Conservation (phyloP, 352 stramenopile genomes). For the Phytophthora ohioensis region DNA sequence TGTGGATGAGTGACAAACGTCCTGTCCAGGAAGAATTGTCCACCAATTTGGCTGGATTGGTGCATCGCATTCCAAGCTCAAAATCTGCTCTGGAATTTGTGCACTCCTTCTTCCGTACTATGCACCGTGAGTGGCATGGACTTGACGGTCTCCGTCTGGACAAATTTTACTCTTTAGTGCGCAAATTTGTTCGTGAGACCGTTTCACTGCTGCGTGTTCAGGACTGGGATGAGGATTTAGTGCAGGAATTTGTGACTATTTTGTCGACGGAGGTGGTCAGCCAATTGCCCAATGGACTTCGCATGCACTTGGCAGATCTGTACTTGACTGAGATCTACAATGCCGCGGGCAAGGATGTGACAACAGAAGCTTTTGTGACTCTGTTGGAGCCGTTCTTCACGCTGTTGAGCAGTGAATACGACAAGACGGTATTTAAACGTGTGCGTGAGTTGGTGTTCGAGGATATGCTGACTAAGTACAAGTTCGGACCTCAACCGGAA, state of each 20-base stretch:
- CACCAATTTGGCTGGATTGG: slow-evolving; percentile 64
- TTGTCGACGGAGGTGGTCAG: slow-evolving; percentile 78
- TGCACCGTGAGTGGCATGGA: slow-evolving; percentile 89
- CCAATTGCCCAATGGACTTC: slow-evolving; percentile 82
- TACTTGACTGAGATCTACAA: slow-evolving; percentile 75
- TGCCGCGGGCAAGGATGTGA: slow-evolving; percentile 59
- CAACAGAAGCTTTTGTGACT: slow-evolving; percentile 70
- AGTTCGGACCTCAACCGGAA: slow-evolving; percentile 64
- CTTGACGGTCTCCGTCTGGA: slow-evolving; percentile 85
- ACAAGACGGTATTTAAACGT: slow-evolving; percentile 85
- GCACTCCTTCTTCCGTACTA: slow-evolving; percentile 86
- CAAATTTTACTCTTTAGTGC: slow-evolving; percentile 89
- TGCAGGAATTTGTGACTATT: slow-evolving; percentile 66
- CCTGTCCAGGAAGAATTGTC: slow-evolving; percentile 82
- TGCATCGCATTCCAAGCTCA: slow-evolving; percentile 63
- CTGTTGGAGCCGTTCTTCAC: slow-evolving; percentile 87
- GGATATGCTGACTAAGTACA: slow-evolving; percentile 70
- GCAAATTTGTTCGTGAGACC: slow-evolving; percentile 81
- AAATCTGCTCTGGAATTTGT: slow-evolving; percentile 71
- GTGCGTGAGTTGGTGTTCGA: slow-evolving; percentile 79
- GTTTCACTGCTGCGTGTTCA: slow-evolving; percentile 67
- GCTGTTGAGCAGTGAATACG: slow-evolving; percentile 78
- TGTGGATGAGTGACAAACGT: slow-evolving; percentile 92
- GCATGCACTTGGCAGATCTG: slow-evolving; percentile 81
- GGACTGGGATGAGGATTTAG: slow-evolving; percentile 58